Evolutionary conservation across 345 rosid genomes (phyloP).

Genomic region (Melaleuca quinquenervia): DNA sequence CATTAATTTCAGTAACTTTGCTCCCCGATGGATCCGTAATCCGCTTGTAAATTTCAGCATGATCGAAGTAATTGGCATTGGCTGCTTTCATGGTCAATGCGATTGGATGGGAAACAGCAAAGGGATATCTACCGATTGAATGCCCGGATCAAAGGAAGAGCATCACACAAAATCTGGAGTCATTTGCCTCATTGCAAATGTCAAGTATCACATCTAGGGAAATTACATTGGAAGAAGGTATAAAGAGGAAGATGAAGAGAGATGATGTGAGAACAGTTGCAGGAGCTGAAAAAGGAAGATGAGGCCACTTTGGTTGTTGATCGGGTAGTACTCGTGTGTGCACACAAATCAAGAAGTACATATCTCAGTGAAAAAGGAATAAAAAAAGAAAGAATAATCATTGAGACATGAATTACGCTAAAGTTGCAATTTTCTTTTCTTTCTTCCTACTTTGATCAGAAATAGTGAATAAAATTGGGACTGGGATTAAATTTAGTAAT

Average conservation of each 20-base stretch:
- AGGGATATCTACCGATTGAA: background rate
- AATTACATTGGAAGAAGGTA: background rate
- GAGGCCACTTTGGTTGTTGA: background rate
- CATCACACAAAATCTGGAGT: background rate
- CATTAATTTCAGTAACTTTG: too few species aligned
- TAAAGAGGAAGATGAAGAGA: background rate
- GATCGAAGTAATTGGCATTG: background rate
- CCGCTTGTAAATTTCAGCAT: too few species aligned
- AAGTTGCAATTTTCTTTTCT: too few species aligned
- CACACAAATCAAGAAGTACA: background rate
- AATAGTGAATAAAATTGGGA: background rate
- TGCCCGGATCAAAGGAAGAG: background rate
- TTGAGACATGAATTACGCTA: too few species aligned
- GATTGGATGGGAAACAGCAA: background rate
- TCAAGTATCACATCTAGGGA: background rate
- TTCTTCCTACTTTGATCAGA: too few species aligned
- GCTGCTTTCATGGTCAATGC: background rate
- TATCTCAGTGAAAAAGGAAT: background rate
- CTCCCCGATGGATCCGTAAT: too few species aligned
- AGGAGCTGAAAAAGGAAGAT: background rate
- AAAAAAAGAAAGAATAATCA: background rate
- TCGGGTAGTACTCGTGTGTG: background rate
- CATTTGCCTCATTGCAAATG: background rate
- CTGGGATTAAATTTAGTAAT: background rate
- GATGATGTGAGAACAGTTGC: background rate